Evolutionary conservation across 2,329 filamentous ascomycete genomes (phyloP).

Genomic region (Furcasterigmium sp.): DNA sequence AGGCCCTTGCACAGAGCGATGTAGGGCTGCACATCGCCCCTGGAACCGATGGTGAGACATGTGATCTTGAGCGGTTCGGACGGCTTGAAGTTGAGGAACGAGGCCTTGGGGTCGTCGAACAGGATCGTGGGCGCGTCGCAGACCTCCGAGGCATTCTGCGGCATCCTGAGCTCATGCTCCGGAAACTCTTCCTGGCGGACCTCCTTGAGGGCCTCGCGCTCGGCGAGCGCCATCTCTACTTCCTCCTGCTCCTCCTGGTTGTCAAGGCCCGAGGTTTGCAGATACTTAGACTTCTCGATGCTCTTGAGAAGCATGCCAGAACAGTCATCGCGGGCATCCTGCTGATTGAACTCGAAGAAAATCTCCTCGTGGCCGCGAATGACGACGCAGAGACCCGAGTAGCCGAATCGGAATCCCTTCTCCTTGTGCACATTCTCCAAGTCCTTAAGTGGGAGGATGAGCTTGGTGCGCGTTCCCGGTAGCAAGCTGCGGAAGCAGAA

Average conservation of each 20-base stretch:
- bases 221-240: conserved; percentile 70
- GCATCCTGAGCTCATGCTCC: conserved; percentile 45
- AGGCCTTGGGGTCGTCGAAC: conserved; percentile 85
- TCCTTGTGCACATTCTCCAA: conserved; percentile 93
- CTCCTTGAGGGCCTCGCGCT: conserved; percentile 74
- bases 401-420: conserved; percentile 88
- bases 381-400: conserved; percentile 85
- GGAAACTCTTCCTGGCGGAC: conserved; percentile 55
- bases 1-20: conserved; percentile 93
- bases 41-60: conserved; percentile 90
- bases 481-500: conserved; percentile 93
- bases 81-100: conserved; percentile 88
- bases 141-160: conserved; percentile 35
- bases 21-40: conserved; percentile 95
- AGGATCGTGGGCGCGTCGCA: conserved; percentile 67
- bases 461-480: conserved; percentile 83
- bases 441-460: conserved; percentile 85
- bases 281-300: conserved; percentile 65
- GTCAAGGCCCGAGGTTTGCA: conserved; percentile 64
- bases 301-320: conserved; percentile 73
- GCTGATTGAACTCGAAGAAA: conserved; percentile 85
- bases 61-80: conserved; percentile 74
- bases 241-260: conserved; percentile 64
- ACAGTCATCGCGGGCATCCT: conserved; percentile 82
- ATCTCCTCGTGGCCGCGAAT: conserved; percentile 92